Percentiles rank a stretch among this genome's conserved stretches.
These are phyloP conservation scores for Parastagonospora avenae DNA, from an alignment of 2,329 filamentous ascomycete species.

Conservation along the genomic window DNA sequence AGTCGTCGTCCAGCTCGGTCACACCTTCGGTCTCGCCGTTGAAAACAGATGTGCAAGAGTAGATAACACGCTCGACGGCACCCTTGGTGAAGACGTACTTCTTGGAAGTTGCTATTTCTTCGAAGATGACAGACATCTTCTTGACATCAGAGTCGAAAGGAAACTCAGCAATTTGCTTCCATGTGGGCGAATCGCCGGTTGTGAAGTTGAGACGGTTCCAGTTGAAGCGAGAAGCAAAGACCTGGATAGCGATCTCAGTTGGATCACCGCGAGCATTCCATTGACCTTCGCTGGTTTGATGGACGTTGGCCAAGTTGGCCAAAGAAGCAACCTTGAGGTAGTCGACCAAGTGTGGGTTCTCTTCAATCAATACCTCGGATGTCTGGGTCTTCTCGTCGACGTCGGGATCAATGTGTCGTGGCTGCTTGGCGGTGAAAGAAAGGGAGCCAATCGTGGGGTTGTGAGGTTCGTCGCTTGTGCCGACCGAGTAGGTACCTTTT, in stretches of 20 bases:
- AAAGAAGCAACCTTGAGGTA: slow-evolving; percentile 43
- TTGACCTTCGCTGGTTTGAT: slow-evolving; percentile 47
- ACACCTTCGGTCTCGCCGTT: slow-evolving; percentile 50
- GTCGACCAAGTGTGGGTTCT: slow-evolving; percentile 37
- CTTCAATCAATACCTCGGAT: slow-evolving; percentile 30
- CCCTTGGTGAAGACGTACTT: slow-evolving; percentile 65
- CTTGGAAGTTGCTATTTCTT: slow-evolving; percentile 41
- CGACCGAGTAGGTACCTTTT: slow-evolving; percentile 40
- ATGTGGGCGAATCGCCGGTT: slow-evolving; percentile 31
- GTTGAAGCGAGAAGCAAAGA: slow-evolving; percentile 72
- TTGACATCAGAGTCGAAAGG: slow-evolving; percentile 76
- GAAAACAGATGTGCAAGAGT: slow-evolving; percentile 60
- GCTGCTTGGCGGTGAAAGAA: slow-evolving; percentile 32
- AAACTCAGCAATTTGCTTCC: slow-evolving; percentile 62
- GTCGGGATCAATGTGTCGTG: slow-evolving; percentile 36
- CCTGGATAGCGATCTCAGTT: slow-evolving; percentile 75
- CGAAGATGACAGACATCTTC: slow-evolving; percentile 74
- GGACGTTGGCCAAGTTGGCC: slow-evolving; percentile 58
- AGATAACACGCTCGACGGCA: slow-evolving; percentile 68
- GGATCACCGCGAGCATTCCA: slow-evolving; percentile 45
- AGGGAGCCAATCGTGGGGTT: slow-evolving; percentile 40
- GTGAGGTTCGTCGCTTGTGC: slow-evolving; percentile 32
- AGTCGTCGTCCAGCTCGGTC: slow-evolving; percentile 56
- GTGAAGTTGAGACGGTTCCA: slow-evolving; percentile 58
- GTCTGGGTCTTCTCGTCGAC: slow-evolving; percentile 28